Conservation (phyloP, 306 rosid genomes). For the Fagus sylvatica region DNA sequence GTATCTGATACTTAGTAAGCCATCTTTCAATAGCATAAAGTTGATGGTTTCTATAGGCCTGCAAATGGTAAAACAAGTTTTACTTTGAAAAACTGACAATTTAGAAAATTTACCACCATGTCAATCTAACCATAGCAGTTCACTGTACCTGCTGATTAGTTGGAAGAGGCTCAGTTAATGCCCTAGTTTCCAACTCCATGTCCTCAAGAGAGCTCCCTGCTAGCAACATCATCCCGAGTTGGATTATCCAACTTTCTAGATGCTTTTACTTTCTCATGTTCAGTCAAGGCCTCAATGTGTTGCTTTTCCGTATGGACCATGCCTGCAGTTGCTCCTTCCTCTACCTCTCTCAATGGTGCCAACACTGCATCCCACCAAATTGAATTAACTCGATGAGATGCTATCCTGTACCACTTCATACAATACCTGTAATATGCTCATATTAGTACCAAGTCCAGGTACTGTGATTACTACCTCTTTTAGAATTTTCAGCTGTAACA, state of each 20-base stretch:
- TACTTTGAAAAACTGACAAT: constrained; percentile 5
- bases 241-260: constrained; percentile 16
- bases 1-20: constrained; percentile 83
- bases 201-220: constrained; percentile 82
- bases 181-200: constrained; percentile 91
- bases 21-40: constrained; percentile 86
- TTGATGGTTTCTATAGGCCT: constrained; percentile 87
- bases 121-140: constrained; percentile 22
- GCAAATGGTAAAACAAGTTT: constrained; percentile 32
- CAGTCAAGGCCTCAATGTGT: constrained; percentile 15
- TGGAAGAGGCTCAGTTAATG: constrained; percentile 98
- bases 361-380: constrained; percentile 85
- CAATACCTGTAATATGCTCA: constrained; percentile 61
- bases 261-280: constrained; percentile 10
- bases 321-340: constrained; percentile 63
- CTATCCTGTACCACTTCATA: constrained; percentile 86
- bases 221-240: constrained; percentile 27
- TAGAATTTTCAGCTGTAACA: neutral
- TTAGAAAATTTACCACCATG: constrained; percentile 16
- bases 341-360: constrained; percentile 78
- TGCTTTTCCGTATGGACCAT: constrained; percentile 24
- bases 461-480: constrained; percentile 6
- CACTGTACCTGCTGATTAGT: constrained; percentile 84
- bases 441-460: constrained; percentile 28
- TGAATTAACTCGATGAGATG: constrained; percentile 68